A percentile compares a stretch with the other conserved stretches of the same genome.
phyloP scores from a whole-genome alignment of 2,329 filamentous ascomycete genomes.

The Cordyceps militaris region DNA sequence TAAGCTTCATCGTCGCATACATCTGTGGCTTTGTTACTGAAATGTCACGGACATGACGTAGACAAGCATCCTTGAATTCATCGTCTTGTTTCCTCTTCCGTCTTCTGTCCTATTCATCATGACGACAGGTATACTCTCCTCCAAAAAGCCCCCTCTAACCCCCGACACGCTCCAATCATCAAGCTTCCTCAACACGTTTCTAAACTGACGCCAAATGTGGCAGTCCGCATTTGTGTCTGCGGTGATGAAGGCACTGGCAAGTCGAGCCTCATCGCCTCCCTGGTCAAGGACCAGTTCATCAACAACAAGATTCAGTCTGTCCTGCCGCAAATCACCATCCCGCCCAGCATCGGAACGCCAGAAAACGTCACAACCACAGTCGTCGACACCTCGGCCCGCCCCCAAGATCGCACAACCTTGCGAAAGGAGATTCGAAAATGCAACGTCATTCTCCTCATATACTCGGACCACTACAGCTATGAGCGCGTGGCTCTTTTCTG shows the following conservation, averaged over 20 bases:
- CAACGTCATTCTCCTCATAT: slow-evolving; percentile 94
- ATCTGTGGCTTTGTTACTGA: neutral
- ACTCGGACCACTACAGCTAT: slow-evolving; percentile 98
- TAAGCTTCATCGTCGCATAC: neutral
- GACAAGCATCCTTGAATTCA: neutral
- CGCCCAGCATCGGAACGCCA: slow-evolving; percentile 83
- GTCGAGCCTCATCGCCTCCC: slow-evolving; percentile 84
- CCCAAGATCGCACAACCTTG: slow-evolving; percentile 83
- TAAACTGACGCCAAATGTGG: neutral
- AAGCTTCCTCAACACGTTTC: neutral
- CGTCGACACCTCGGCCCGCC: slow-evolving; percentile 92
- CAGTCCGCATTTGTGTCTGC: slow-evolving; percentile 88
- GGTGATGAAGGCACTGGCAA: slow-evolving; percentile 96
- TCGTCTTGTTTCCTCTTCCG: neutral
- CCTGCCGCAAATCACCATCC: slow-evolving; percentile 90
- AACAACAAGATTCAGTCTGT: slow-evolving; percentile 92
- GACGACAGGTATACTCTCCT: slow-evolving; percentile 20
- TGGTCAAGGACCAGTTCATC: slow-evolving; percentile 96
- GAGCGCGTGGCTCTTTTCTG: slow-evolving; percentile 95
- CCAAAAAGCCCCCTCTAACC: neutral
- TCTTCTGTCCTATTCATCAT: slow-evolving; percentile 15
- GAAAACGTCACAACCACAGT: slow-evolving; percentile 97
- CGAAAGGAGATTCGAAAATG: slow-evolving; percentile 93
- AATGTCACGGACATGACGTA: slow-evolving; percentile 6
- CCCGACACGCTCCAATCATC: neutral